Evolutionary conservation across 2,329 filamentous ascomycete species (phyloP), one percentile per base, ranked within the genome.

Genomic region (Ophiostoma populinum): DNA sequence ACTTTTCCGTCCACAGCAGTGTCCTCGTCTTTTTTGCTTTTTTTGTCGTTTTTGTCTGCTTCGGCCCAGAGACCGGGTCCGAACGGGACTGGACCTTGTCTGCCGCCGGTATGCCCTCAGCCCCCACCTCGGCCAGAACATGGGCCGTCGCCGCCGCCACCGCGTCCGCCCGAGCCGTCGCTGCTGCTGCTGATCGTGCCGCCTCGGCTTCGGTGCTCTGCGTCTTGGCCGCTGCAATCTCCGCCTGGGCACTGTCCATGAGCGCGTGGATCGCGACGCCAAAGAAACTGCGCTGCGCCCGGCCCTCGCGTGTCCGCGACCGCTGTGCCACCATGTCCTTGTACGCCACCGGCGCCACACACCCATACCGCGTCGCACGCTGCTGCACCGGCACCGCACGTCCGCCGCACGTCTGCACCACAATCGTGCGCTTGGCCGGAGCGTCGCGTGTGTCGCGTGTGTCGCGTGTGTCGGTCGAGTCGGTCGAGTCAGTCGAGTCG

Each of bases 1-100:
- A 98, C 52, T 98, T 98, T 51, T 98, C 90, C 0, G 87, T 93
- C 90, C 90, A 98, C 50, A 98, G 61, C 21, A 82, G 54, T 0
- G 29, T 32, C 15, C 20, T 29, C 17, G 13, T 6, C 15, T 5
- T 24, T 7, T 5, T 33, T 18, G 16, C 18, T 41, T 55, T 59
- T 40, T 58, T 65, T 1, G 54, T 47, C 41, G 56, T 65, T 41
- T 56, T 11, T 22, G 7, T 64, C 37, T 22, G 27, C 2, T 47
- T 32, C 7, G 30, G 30, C 2, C 30, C 8, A 17, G 6, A 8
- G 3, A 20, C 28, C 2, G 30, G 9, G 1, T 9, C 5, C 13
- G 35, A 17, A 3, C 3, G 11, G 8, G n/a, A 24, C 21, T 24
- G 18, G 4, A 8, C 22, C 16, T 30, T 28, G 13, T 13, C 34